Conservation (phyloP, 2,329 filamentous ascomycete genomes). For the Pseudogymnoascus sp. region DNA sequence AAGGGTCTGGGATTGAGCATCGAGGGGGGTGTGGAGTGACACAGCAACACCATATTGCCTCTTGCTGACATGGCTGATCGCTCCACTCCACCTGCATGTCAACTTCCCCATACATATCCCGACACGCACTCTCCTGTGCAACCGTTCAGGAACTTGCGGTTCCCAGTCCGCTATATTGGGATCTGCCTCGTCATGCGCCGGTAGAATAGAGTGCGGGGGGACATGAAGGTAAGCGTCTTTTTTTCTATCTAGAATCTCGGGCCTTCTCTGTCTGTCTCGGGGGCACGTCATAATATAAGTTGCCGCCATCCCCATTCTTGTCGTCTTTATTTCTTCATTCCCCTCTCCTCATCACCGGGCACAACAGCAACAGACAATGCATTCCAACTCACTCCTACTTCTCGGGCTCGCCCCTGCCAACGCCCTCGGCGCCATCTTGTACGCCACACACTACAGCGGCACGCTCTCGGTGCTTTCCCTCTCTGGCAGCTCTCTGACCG, state of each 20-base stretch:
- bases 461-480: slow-evolving; percentile 36
- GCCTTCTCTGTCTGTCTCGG: neutral
- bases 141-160: neutral
- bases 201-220: neutral
- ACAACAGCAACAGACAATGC: neutral
- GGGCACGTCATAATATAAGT: neutral
- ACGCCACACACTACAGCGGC: slow-evolving; percentile 36
- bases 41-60: neutral
- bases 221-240: neutral
- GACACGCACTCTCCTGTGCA: neutral
- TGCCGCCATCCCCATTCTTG: neutral
- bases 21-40: neutral
- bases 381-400: neutral
- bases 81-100: neutral
- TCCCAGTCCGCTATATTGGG: neutral
- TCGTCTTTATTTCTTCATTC: neutral
- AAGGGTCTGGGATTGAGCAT: neutral
- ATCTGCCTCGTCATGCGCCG: neutral
- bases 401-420: neutral
- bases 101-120: neutral
- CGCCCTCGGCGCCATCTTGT: neutral
- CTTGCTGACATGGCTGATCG: neutral
- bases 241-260: neutral
- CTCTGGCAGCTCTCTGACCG: slow-evolving; percentile 27
- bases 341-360: neutral